Percentiles rank a stretch among this genome's conserved stretches.
Conservation (phyloP, 176 grass and related monocot species). For the Carex pumila region DNA sequence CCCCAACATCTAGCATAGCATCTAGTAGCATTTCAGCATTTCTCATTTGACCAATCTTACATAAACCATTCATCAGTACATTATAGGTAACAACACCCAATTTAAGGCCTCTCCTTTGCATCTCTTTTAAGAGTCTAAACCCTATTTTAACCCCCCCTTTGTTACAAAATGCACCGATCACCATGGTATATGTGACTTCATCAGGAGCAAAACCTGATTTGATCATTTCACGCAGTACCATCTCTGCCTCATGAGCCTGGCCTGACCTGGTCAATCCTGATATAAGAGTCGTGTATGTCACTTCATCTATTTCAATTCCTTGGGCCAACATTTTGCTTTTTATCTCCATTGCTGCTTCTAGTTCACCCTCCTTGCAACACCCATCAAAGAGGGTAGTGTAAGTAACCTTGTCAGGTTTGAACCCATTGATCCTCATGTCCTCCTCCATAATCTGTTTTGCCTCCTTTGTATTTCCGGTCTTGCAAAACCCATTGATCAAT, state of each 20-base stretch:
- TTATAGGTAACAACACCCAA: slow-evolving; percentile 72
- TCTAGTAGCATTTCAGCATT: slow-evolving; percentile 68
- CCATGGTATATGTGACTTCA: slow-evolving; percentile 66
- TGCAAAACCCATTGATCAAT: no score
- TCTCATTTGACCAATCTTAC: slow-evolving; percentile 67
- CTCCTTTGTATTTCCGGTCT: no score
- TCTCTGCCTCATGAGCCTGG: slow-evolving; percentile 31
- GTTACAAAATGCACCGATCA: slow-evolving; percentile 76
- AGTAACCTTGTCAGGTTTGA: no score
- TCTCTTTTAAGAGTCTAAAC: slow-evolving; percentile 61
- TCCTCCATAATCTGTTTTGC: no score
- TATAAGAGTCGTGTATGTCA: slow-evolving; percentile 59
- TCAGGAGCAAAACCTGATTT: slow-evolving; percentile 41
- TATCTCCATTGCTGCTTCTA: no score
- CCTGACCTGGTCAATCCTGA: slow-evolving; percentile 10
- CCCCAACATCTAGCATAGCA: slow-evolving; percentile 68
- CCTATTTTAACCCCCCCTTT: slow-evolving; percentile 56
- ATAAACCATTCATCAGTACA: slow-evolving; percentile 78
- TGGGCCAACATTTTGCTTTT: background rate
- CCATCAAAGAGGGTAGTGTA: no score
- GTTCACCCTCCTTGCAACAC: no score
- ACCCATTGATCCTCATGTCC: no score
- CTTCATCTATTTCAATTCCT: slow-evolving; percentile 54
- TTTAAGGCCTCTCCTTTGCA: slow-evolving; percentile 53
- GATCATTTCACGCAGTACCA: slow-evolving; percentile 34